Evolutionary conservation across 176 grass and related monocot species (phyloP).

Genomic region (sorghum (Sorghum bicolor)): Sorghum_bicolor_NCBIv3 NC_012872.2:70929501-70930000

Average conservation of each 20-base stretch:
- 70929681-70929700: too few species aligned
- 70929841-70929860: too few species aligned
- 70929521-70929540: neutral
- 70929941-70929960: neutral
- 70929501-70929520: neutral
- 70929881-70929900: neutral
- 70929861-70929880: neutral
- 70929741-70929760: too few species aligned
- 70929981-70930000: neutral
- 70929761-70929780: too few species aligned
- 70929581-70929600: neutral
- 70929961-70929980: neutral
- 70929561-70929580: neutral
- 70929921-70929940: neutral
- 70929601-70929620: neutral
- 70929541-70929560: conserved; percentile 28
- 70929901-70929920: neutral
- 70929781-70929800: too few species aligned
- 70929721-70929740: too few species aligned
- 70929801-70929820: neutral
- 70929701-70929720: too few species aligned
- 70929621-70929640: too few species aligned
- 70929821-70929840: neutral
- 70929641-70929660: too few species aligned
- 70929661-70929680: too few species aligned